Evolutionary conservation across 768 basidiomycete species (phyloP), one percentile per base, ranked within the genome.

Genomic region (Coprinopsis cinerea): DNA sequence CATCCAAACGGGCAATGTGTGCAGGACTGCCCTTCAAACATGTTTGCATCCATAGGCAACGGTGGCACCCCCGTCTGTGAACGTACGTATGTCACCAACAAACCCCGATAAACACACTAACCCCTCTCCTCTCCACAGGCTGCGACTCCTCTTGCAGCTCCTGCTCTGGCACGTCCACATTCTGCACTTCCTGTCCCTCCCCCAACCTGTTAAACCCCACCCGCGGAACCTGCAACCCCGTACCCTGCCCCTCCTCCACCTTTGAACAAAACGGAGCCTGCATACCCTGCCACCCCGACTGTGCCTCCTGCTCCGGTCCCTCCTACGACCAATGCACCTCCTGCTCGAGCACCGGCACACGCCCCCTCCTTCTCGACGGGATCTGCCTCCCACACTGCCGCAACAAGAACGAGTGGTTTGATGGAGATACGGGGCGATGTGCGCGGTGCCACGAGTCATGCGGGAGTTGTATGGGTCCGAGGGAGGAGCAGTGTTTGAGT

Each of bases 311-410:
- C 65, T 80, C 81, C 20, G 90, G 89, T n/a, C 58, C 76, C 18
- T 77, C 81, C 0, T 89, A 89, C 68, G 81, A 79, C 60, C 83
- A 92, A 61, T 95, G 92, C 65, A 74, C 81, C 6, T 77, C 78
- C 42, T 93, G 91, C 59, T 73, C n/a, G n/a, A n/a, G n/a, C n/a
- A n/a, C 81, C 26, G 58, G 81, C 23, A 67, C 71, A 18, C 78
- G 82, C 0, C 91, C 89, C 0, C 87, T 92, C 32, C 79, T 83
- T 40, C 78, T 77, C 32, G 81, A 77, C 47, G 88, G 88, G 23
- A 76, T 90, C 46, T 92, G 90, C 62, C 74, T 92, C 9, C 77
- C 85, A 22, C 87, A 84, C 11, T 92, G 91, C n/a, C n/a, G n/a
- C 61, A 76, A 76, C 64, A 75, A 82, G 61, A 69, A 72, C 4